phyloP scores from a whole-genome alignment of 176 grass and related monocot species.

The Aegilops umbellulata region DNA sequence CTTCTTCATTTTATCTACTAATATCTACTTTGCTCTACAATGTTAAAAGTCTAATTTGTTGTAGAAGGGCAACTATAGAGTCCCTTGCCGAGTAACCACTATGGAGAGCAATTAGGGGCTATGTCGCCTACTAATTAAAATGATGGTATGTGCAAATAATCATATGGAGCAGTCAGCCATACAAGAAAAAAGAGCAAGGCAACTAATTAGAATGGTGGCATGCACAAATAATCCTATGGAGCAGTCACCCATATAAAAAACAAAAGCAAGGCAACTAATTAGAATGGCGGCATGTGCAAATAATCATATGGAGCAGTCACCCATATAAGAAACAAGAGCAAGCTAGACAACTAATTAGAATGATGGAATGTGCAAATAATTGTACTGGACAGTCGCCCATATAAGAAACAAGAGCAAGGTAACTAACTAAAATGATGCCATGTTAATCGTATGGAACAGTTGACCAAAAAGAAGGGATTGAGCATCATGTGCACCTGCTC shows the following conservation, averaged over 20 bases:
- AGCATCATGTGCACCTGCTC: conserved; percentile 48
- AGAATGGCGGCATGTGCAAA: background rate
- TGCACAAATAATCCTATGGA: background rate
- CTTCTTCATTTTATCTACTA: background rate
- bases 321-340: conserved; percentile 14
- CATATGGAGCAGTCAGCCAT: conserved; percentile 2
- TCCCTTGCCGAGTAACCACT: conserved; percentile 40
- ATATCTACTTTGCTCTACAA: background rate
- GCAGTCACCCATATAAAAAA: conserved; percentile 19
- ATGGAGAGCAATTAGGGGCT: background rate
- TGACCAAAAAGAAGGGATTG: background rate
- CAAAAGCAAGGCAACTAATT: background rate
- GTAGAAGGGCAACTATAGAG: conserved; percentile 27
- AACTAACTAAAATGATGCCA: background rate
- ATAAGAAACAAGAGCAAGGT: conserved; percentile 5
- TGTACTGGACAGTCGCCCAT: conserved; percentile 7
- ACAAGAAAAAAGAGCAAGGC: conserved; percentile 6
- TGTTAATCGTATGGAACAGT: background rate
- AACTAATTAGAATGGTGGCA: background rate
- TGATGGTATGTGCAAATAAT: background rate
- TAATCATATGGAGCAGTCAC: background rate
- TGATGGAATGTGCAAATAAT: background rate
- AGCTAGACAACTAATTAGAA: background rate
- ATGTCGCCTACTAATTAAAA: background rate
- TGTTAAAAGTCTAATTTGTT: background rate